phyloP scores from a whole-genome alignment of 805 yeast species.

The Zygotorulaspora chibaensis region DNA sequence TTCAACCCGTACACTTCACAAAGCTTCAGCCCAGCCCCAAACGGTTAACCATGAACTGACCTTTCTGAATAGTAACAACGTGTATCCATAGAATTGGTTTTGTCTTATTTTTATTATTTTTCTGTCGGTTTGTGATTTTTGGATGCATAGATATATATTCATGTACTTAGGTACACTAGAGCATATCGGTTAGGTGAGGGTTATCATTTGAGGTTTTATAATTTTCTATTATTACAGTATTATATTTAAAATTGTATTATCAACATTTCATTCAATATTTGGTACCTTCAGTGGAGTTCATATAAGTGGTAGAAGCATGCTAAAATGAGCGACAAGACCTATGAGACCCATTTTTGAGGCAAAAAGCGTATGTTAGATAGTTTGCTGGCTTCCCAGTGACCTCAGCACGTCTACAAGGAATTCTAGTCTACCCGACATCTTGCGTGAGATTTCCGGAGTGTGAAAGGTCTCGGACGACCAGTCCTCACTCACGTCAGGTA shows the following conservation, averaged over 20 bases:
- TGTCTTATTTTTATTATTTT: not conserved
- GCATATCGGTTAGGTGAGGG: slow-evolving; percentile 10
- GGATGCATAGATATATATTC: slow-evolving; percentile 2
- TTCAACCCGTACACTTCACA: slow-evolving; percentile 67
- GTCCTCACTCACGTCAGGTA: too few relatives aligned
- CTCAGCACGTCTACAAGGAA: too few relatives aligned
- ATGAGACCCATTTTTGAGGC: too few relatives aligned
- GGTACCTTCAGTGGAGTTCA: too few relatives aligned
- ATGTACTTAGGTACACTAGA: not conserved
- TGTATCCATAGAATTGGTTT: not conserved
- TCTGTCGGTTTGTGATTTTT: not conserved
- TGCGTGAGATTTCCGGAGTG: too few relatives aligned
- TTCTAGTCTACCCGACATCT: too few relatives aligned
- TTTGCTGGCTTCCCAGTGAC: too few relatives aligned
- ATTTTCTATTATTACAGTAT: slow-evolving; percentile 2
- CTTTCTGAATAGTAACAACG: not conserved
- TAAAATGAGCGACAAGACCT: too few relatives aligned
- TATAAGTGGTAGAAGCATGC: too few relatives aligned
- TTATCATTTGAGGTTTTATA: slow-evolving; percentile 4
- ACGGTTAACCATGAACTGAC: slow-evolving; percentile 6
- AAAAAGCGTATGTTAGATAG: too few relatives aligned
- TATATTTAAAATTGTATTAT: not conserved
- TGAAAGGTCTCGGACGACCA: too few relatives aligned
- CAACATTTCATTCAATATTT: too few relatives aligned
- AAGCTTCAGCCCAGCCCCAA: slow-evolving; percentile 50